Evolutionary conservation across 2,329 filamentous ascomycete species (phyloP), one percentile per base, ranked within the genome.

Genomic region (Falciphora oryzae): DNA sequence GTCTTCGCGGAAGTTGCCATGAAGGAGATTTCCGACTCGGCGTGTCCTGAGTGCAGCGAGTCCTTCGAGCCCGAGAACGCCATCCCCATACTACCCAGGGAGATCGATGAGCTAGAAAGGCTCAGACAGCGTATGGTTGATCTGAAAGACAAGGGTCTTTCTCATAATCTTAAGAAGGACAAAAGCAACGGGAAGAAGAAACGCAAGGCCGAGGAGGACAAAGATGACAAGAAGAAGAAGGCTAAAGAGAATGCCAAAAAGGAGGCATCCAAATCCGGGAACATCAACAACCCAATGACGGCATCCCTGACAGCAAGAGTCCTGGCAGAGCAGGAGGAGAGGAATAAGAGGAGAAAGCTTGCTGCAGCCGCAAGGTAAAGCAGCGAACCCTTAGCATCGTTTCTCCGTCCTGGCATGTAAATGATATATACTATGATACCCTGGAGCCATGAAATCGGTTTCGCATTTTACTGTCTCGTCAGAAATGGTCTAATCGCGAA

Each of bases 1-100:
- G 93, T 92, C 0, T 98, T 98, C 76, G 89, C 92, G 0, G 93
- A 96, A 67, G 87, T 88, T 63, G 92, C 93, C 10, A 88, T 98
- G 69, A 90, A 89, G 69, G 91, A 95, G 76, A 86, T 96, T n/a
- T 74, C 79, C 3, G 89, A 90, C 68, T 80, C 81, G 32, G 72
- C 74, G 0, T 89, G 87, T 65, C 84, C 86, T 0, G 84, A 94
- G 77, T 99, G 95, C 76, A 91, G 89, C 69, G 86, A 88, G 65
- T 71, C 82, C 0, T 97, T 95, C 72, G 84, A 85, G 28, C 76
- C 83, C 29, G 87, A 90, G 35, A 91, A 98, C 70, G 79, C 96
- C 25, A 88, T 99, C n/a, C 81, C 91, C 0, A 91, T 99, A 61
- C 79, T 98, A 7, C 88, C 95, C 0, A 85, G 85, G 0, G 81